A percentile compares a stretch with the other conserved stretches of the same genome.
phyloP scores from a whole-genome alignment of 495 filamentous ascomycete genomes.

The Penicillium pancosmium region DNA sequence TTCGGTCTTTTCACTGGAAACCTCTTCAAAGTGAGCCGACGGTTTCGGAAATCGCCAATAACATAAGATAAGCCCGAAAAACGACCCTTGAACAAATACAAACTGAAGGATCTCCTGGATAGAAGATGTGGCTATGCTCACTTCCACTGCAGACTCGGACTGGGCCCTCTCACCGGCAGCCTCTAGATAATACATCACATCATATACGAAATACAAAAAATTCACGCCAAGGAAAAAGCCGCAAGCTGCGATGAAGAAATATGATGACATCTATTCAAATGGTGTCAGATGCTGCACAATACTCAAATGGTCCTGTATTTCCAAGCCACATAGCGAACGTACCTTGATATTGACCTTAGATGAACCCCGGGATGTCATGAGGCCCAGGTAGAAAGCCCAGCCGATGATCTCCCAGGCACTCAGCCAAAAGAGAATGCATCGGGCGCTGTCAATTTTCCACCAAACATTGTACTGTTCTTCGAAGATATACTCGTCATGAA shows the following conservation, averaged over 20 bases:
- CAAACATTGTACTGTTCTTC: not conserved
- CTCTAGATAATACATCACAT: not conserved
- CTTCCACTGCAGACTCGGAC: not conserved
- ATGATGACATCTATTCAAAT: not conserved
- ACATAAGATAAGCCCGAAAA: not conserved
- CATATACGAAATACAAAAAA: not conserved
- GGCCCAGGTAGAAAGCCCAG: not conserved
- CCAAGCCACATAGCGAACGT: not conserved
- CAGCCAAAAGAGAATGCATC: not conserved
- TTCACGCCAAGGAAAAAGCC: not conserved
- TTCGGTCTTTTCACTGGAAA: not conserved
- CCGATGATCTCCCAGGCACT: not conserved
- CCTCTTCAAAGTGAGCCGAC: not conserved
- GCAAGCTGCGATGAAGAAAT: not conserved
- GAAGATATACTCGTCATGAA: not conserved
- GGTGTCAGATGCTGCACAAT: not conserved
- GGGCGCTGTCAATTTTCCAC: not conserved
- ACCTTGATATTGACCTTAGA: not conserved
- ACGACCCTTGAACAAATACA: not conserved
- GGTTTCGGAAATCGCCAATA: not conserved
- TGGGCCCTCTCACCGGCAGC: not conserved
- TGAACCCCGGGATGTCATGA: not conserved
- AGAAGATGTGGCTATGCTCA: not conserved
- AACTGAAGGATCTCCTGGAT: not conserved
- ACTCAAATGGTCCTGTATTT: not conserved